Base-by-base conservation (phyloP, 768 basidiomycete species). In the Boletales sp. region DNA sequence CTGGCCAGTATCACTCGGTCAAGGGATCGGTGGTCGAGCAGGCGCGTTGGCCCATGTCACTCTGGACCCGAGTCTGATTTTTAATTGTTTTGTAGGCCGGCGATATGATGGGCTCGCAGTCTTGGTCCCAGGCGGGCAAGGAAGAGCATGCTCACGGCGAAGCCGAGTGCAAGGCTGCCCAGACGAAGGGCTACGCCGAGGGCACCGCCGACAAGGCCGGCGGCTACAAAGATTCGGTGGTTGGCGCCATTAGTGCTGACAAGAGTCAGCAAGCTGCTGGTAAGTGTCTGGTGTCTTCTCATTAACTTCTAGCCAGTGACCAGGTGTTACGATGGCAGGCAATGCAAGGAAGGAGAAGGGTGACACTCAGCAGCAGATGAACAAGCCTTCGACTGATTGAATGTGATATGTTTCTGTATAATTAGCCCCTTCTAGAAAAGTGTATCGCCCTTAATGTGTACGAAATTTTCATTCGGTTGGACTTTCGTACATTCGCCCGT, bases 211-310 rank as follows among this genome's bases (percentile, higher is more conserved):
- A 83, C 50, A 72, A 71, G 48, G 32, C 73, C 8, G 62, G 55
- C 3, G 81, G 82, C 36, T 78, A 79, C 64, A 75, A 77, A 51
- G 81, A 83, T 46, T 59, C 77, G 38, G 65, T 83, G 31, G 67
- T 78, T 33, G 82, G 82, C 32, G 77, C 81, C 10, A 53, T 84
- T 42, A 74, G 68, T n/a, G 82, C 80, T 25, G 83, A 83, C 62
- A 71, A 73, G 56, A 36, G 66, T n/a, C 77, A 80, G 60, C 72
- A 84, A 63, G 48, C 55, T 15, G n/a, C 70, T 15, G 81, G 82
- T 79, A 51, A 44, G 71, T 55, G 5, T 14, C 5, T 5, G 6
- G 8, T 2, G 1, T 18, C 0, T 3, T 34, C 11, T 34, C 14
- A 12, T 12, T 7, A 15, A 34, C 1, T 3, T 3, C 8, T 15